These are phyloP conservation scores for Tieghemostelium lacteum DNA, from an alignment of 78 protist genomes.

Conservation along the genomic window DNA sequence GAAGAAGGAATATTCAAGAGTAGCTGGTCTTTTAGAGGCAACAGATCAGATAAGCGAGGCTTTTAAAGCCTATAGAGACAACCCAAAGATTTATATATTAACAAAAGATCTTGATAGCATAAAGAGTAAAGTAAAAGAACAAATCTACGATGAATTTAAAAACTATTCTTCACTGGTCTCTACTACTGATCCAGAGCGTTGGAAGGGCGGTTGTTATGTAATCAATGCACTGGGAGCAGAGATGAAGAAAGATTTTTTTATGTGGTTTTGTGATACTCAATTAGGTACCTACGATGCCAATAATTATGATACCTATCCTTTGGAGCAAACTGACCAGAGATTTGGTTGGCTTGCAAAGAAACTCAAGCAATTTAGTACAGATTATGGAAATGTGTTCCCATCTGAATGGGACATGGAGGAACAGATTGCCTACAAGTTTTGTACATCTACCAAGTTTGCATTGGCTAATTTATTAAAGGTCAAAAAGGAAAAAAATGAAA, in stretches of 20 bases:
- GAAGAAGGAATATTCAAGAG: conserved; percentile 45
- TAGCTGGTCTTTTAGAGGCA: conserved; percentile 61
- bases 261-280: conserved; percentile 72
- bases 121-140: conserved; percentile 39
- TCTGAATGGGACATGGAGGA: conserved; percentile 76
- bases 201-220: conserved; percentile 62
- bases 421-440: conserved; percentile 68
- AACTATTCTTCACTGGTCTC: neutral
- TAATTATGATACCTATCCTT: conserved; percentile 25
- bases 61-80: conserved; percentile 55
- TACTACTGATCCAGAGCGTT: conserved; percentile 19
- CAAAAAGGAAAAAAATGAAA: neutral
- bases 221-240: conserved; percentile 61
- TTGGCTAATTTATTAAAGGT: conserved; percentile 20
- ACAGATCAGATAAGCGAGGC: conserved; percentile 55
- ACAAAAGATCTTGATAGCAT: conserved; percentile 49
- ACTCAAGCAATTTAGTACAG: conserved; percentile 31
- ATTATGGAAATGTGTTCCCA: conserved; percentile 68
- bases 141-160: conserved; percentile 65
- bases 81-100: conserved; percentile 64
- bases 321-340: conserved; percentile 51
- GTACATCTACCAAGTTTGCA: conserved; percentile 38
- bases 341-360: conserved; percentile 41
- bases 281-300: conserved; percentile 18
- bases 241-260: conserved; percentile 42